These are phyloP conservation scores for Linum tenue DNA, from an alignment of 345 rosid genomes.

Conservation along the genomic window DNA sequence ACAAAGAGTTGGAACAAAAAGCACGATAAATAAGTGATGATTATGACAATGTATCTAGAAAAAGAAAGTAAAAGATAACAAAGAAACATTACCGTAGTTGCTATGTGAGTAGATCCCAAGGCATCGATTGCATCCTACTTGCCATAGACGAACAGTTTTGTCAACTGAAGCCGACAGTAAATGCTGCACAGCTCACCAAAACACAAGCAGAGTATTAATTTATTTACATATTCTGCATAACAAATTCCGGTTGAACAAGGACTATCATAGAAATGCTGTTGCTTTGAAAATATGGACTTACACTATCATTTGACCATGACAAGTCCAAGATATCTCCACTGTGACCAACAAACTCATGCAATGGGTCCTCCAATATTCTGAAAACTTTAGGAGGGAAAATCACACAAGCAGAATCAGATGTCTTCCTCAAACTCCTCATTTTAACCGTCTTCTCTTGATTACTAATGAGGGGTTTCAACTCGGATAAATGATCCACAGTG, in stretches of 20 bases:
- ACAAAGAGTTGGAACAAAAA: background rate
- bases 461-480: conserved; percentile 48
- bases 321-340: conserved; percentile 56
- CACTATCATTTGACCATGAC: conserved; percentile 74
- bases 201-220: conserved; percentile 2
- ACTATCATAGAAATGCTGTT: background rate
- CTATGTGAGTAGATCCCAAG: conserved; percentile 55
- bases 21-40: background rate
- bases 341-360: conserved; percentile 65
- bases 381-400: conserved; percentile 75
- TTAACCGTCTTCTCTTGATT: conserved; percentile 46
- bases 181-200: conserved; percentile 40
- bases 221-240: background rate
- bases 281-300: conserved; percentile 26
- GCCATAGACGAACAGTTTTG: conserved; percentile 76
- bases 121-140: conserved; percentile 48
- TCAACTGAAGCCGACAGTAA: conserved; percentile 73
- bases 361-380: conserved; percentile 60
- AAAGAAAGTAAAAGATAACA: background rate
- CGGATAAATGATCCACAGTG: conserved; percentile 58
- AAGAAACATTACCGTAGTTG: conserved; percentile 45
- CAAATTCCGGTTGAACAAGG: background rate
- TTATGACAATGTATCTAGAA: background rate
- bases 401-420: conserved; percentile 73
- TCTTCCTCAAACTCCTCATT: conserved; percentile 45